These are phyloP conservation scores for Diaporthe caulivora DNA, from an alignment of 2,329 filamentous ascomycete genomes.

Conservation along the genomic window DNA sequence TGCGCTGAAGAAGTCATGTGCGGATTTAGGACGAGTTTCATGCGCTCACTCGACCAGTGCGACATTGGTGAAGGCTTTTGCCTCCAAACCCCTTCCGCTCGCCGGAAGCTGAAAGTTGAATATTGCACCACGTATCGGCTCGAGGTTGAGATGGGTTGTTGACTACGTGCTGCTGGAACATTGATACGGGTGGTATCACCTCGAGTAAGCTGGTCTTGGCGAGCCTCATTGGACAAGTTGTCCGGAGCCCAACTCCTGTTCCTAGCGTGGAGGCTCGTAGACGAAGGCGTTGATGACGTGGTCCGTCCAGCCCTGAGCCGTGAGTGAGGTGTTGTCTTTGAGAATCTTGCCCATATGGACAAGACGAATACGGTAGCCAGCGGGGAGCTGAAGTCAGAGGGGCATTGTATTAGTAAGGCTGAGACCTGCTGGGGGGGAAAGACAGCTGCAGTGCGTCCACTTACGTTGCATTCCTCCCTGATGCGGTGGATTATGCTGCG, in stretches of 20 bases:
- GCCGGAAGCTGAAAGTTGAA: not conserved
- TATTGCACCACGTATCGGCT: not conserved
- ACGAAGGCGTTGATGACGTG: conserved; percentile 84
- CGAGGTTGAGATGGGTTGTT: not conserved
- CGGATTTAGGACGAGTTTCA: not conserved
- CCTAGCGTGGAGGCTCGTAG: conserved; percentile 53
- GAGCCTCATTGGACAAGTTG: not conserved
- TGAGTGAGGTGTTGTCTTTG: conserved; percentile 74
- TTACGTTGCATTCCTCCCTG: conserved; percentile 72
- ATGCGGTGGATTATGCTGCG: conserved; percentile 73
- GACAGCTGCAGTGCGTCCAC: conserved; percentile 45
- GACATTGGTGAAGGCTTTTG: not conserved
- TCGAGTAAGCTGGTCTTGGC: not conserved
- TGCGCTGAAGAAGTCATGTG: not conserved
- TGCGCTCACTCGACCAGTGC: not conserved
- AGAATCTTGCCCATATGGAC: conserved; percentile 87
- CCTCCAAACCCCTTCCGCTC: no score
- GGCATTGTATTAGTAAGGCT: not conserved
- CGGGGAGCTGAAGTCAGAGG: conserved; percentile 2
- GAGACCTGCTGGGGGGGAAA: not conserved
- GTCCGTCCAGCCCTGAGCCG: conserved; percentile 80
- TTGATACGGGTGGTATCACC: not conserved
- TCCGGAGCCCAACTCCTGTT: not conserved
- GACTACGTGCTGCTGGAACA: not conserved
- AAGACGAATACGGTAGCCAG: conserved; percentile 66